A percentile compares a stretch with the other conserved stretches of the same genome.
These are phyloP conservation scores for Talaromyces thailandensis DNA, from an alignment of 495 filamentous ascomycete genomes.

Conservation along the genomic window DNA sequence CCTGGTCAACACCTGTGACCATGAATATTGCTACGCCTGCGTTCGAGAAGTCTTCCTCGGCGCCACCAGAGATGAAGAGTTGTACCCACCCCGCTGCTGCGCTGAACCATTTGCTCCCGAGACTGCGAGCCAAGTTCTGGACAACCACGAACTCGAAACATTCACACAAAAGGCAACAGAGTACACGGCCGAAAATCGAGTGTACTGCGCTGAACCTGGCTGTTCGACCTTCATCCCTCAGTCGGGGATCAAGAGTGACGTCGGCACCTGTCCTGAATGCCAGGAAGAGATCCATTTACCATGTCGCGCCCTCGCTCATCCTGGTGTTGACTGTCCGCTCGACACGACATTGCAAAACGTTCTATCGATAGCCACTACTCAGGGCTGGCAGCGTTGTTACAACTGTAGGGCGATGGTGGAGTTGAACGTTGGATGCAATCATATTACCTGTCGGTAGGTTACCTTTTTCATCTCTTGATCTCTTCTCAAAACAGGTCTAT, in stretches of 20 bases:
- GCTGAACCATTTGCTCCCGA: neutral
- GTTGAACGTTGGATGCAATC: slow-evolving; percentile 14
- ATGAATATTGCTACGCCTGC: slow-evolving; percentile 12
- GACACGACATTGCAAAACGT: slow-evolving; percentile 12
- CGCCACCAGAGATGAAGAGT: slow-evolving; percentile 14
- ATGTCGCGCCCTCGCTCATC: slow-evolving; percentile 11
- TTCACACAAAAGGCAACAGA: slow-evolving; percentile 13
- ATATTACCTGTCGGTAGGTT: slow-evolving; percentile 17
- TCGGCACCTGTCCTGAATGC: slow-evolving; percentile 11
- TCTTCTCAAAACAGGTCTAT: neutral
- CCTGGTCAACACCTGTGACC: slow-evolving; percentile 8
- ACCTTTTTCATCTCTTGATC: neutral
- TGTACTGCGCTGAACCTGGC: slow-evolving; percentile 13
- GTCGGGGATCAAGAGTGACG: slow-evolving; percentile 6
- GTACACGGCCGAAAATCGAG: slow-evolving; percentile 10
- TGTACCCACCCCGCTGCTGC: slow-evolving; percentile 13
- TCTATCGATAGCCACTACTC: slow-evolving; percentile 5
- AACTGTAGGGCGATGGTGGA: slow-evolving; percentile 14
- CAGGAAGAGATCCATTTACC: slow-evolving; percentile 10
- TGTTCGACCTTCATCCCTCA: slow-evolving; percentile 16
- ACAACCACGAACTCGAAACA: slow-evolving; percentile 6
- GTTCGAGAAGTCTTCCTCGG: slow-evolving; percentile 11
- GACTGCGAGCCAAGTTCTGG: slow-evolving; percentile 5
- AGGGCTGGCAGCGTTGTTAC: slow-evolving; percentile 14
- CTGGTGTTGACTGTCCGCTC: slow-evolving; percentile 13